These are phyloP conservation scores for Pythium myriotylum DNA, from an alignment of 352 stramenopile species.

Conservation along the genomic window DNA sequence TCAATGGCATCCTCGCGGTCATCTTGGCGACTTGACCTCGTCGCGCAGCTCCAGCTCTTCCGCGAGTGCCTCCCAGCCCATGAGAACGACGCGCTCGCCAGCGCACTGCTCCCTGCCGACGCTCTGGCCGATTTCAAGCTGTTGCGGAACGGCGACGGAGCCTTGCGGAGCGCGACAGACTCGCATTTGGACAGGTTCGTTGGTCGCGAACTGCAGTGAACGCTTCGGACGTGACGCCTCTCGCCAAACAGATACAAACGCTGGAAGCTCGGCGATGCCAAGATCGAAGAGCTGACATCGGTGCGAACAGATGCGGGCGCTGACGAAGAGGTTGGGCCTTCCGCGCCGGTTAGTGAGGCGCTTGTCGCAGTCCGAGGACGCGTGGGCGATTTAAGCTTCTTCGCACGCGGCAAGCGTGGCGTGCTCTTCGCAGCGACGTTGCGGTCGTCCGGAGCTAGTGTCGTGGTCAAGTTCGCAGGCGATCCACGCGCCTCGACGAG, in stretches of 20 bases:
- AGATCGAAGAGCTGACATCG: slow-evolving; percentile 59
- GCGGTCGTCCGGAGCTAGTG: slow-evolving; percentile 11
- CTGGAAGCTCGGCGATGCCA: slow-evolving; percentile 59
- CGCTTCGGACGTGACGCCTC: background rate
- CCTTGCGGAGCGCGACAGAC: background rate
- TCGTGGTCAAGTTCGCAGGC: slow-evolving; percentile 58
- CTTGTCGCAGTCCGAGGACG: slow-evolving; percentile 5
- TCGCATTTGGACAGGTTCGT: slow-evolving; percentile 52
- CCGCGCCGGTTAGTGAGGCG: slow-evolving; percentile 5
- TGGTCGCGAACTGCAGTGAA: background rate
- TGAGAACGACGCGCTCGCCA: slow-evolving; percentile 7
- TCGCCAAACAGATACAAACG: slow-evolving; percentile 46
- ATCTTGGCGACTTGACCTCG: slow-evolving; percentile 22
- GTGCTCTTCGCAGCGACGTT: slow-evolving; percentile 55
- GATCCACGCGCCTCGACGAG: slow-evolving; percentile 28
- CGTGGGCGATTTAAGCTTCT: slow-evolving; percentile 52
- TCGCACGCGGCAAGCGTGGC: slow-evolving; percentile 65
- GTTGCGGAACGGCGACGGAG: background rate
- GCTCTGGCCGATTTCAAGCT: background rate
- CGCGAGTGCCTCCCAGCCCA: slow-evolving; percentile 7
- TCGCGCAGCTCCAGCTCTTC: slow-evolving; percentile 22
- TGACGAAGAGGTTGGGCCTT: background rate
- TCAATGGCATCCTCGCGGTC: background rate
- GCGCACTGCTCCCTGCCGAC: background rate
- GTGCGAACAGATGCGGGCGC: slow-evolving; percentile 12